Conservation (phyloP, 805 yeast species). For the Lipomyces chichibuensis region DNA sequence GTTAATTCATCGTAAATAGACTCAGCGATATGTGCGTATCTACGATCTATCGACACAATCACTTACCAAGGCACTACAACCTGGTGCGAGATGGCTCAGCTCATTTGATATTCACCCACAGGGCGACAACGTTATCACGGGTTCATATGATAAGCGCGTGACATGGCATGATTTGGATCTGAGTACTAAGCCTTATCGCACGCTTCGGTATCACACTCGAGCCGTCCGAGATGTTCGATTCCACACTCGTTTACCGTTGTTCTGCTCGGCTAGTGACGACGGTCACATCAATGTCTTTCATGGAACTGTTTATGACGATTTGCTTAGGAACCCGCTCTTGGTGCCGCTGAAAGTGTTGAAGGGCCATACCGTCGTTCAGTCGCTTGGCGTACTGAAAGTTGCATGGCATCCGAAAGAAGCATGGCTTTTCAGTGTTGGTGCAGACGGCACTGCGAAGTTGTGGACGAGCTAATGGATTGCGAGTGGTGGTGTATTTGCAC, state of each 20-base stretch:
- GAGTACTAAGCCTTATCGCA: conserved; percentile 87
- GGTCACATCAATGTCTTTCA: conserved; percentile 93
- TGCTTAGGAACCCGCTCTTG: conserved; percentile 90
- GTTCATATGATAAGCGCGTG: conserved; percentile 91
- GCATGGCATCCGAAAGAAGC: conserved; percentile 98
- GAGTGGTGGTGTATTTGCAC: neutral
- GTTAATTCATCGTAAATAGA: conserved; percentile 40
- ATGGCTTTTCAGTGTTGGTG: conserved; percentile 96
- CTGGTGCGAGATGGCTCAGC: conserved; percentile 95
- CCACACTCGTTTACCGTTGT: conserved; percentile 87
- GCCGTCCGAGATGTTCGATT: conserved; percentile 88
- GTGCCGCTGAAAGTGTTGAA: conserved; percentile 93
- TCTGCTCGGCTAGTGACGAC: conserved; percentile 94
- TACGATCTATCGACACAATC: conserved; percentile 89
- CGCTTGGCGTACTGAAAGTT: conserved; percentile 83
- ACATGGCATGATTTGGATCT: conserved; percentile 97
- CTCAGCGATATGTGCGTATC: conserved; percentile 88
- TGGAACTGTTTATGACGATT: conserved; percentile 92
- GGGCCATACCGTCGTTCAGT: conserved; percentile 80
- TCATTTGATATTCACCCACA: conserved; percentile 88
- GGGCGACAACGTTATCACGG: conserved; percentile 91
- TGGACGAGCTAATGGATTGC: conserved; percentile 79
- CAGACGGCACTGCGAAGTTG: conserved; percentile 91
- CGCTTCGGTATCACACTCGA: conserved; percentile 88
- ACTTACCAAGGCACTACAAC: conserved; percentile 78